Percentiles rank a stretch among this genome's conserved stretches.
These are phyloP conservation scores for Penicillium sp. DNA, from an alignment of 2,329 filamentous ascomycete species.

Conservation along the genomic window DNA sequence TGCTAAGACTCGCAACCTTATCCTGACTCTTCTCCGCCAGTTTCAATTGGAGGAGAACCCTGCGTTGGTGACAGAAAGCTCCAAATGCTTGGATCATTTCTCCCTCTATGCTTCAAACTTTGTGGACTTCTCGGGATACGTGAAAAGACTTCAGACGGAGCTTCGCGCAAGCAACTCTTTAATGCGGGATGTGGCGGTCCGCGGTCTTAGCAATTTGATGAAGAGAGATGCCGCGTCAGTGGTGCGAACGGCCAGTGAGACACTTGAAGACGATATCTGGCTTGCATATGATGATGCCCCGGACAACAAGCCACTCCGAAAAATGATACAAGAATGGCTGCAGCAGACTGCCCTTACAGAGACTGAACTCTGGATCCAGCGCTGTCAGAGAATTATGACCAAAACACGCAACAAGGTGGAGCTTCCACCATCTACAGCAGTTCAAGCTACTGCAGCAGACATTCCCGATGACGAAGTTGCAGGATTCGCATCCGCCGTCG, in stretches of 20 bases:
- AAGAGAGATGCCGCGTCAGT: conserved; percentile 85
- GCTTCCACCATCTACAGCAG: conserved; percentile 33
- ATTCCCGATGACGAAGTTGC: conserved; percentile 95
- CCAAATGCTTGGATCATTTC: conserved; percentile 84
- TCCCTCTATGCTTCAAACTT: conserved; percentile 87
- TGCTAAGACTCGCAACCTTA: conserved; percentile 85
- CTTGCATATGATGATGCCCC: conserved; percentile 77
- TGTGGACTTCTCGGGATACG: conserved; percentile 80
- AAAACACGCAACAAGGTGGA: conserved; percentile 73
- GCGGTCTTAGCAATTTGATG: conserved; percentile 92
- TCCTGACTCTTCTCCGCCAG: conserved; percentile 78
- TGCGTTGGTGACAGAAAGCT: conserved; percentile 70
- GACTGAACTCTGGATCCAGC: conserved; percentile 80
- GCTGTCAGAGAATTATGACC: conserved; percentile 83
- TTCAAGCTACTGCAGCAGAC: conserved; percentile 61
- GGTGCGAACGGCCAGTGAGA: conserved; percentile 68
- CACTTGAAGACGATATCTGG: conserved; percentile 90
- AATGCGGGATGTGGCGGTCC: conserved; percentile 76
- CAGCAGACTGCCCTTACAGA: conserved; percentile 81
- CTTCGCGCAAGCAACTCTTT: conserved; percentile 67
- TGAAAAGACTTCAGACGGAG: conserved; percentile 75
- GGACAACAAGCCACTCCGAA: conserved; percentile 74
- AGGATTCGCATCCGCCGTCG: conserved; percentile 78
- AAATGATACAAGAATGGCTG: conserved; percentile 89
- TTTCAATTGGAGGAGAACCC: conserved; percentile 74